Evolutionary conservation across 192 early-diverging fungal genomes (phyloP).

Genomic region (Backusella sp.): DNA sequence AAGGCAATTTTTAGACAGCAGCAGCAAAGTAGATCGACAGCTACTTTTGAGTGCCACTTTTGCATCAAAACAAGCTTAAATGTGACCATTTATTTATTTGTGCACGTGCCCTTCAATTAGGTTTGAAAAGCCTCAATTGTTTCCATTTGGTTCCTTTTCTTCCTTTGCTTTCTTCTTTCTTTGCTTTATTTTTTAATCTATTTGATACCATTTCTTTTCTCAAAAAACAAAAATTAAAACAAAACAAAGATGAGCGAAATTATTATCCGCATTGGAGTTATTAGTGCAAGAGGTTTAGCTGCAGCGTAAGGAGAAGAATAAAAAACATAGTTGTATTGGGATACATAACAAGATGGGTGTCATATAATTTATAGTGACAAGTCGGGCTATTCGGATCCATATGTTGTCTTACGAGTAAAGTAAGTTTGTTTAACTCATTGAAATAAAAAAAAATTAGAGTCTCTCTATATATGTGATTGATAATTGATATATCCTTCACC

Average conservation of each 20-base stretch:
- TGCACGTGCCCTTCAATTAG: not conserved
- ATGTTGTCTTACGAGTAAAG: conserved; percentile 20
- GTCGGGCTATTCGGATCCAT: conserved; percentile 23
- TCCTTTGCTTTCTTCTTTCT: not conserved
- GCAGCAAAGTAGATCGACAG: not conserved
- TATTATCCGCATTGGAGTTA: conserved; percentile 13
- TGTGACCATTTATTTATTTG: not conserved
- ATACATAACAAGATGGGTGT: not conserved
- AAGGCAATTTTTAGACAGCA: conserved; percentile 1
- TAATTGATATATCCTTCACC: not conserved
- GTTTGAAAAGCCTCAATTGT: not conserved
- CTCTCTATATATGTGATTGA: not conserved
- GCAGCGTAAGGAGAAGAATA: conserved; percentile 18
- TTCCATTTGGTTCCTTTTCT: not conserved
- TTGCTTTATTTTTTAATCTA: not conserved
- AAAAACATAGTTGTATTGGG: not conserved
- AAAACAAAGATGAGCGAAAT: conserved; percentile 12
- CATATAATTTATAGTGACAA: conserved; percentile 12
- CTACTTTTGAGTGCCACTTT: not conserved
- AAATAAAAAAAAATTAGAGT: not conserved
- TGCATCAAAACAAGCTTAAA: not conserved
- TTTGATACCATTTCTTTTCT: not conserved
- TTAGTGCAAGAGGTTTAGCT: conserved; percentile 21
- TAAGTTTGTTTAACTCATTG: not conserved
- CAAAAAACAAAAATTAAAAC: not conserved